Evolutionary conservation across 2,329 filamentous ascomycete genomes (phyloP), one percentile per base, ranked within the genome.

Genomic region (Helotiales sp.): DNA sequence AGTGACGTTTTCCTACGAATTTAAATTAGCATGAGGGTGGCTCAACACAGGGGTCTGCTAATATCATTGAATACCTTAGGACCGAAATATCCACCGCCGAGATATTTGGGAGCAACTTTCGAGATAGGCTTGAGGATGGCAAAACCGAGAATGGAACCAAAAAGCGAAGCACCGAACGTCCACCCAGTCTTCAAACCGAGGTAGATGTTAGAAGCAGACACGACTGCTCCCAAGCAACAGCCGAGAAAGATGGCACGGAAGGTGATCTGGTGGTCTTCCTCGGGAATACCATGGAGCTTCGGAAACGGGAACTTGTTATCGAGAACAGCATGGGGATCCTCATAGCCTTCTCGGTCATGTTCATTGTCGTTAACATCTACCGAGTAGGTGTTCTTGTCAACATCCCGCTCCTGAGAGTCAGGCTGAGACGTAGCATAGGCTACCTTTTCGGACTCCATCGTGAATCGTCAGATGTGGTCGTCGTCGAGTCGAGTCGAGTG

Each of bases 121-220:
- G 37, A 45, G 0, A 49, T 4, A 1, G 57, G 37, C 11, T 60
- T 60, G 17, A 60, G 24, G 40, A 60, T 60, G 17, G 57, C 57
- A 20, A 60, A 60, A 30, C 57, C 57, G 11, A 60, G 57, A 60
- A 60, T 60, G 11, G 57, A 45, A 49, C 57, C 57, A n/a, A 60
- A 60, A 7, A 60, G 57, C 8, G 57, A 60, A 30, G 57, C 57
- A 15, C 57, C 57, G 32, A 60, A 60, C 0, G 57, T 60, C 57
- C 57, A 60, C 2, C 57, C 57, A 24, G 57, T 60, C 43, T 60
- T 60, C 6, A 60, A 24, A 45, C 57, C 37, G 2, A 60, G 24
- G 5, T 60, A 60, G 1, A 60, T 60, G 43, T 60, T 60, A 7
- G 57, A 60, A 30, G 57, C 57, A 45, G 57, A 60, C 15, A 60